These are phyloP conservation scores for Chytriomyces hyalinus DNA, from an alignment of 192 early-diverging fungal species.

Conservation along the genomic window DNA sequence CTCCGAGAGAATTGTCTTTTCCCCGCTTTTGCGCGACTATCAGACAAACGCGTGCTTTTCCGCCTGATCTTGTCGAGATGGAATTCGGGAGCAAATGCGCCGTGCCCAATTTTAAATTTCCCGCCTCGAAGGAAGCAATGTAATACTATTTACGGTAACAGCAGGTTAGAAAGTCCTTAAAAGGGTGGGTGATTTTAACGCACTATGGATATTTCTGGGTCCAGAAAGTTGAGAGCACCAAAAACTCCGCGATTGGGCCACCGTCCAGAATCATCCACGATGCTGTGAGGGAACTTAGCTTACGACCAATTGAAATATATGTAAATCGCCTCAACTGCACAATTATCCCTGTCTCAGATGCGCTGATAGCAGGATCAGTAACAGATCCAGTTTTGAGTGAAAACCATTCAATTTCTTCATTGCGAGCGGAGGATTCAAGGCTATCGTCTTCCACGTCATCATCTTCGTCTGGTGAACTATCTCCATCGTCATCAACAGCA, in stretches of 20 bases:
- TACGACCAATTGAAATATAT: not conserved
- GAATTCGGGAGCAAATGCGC: slow-evolving; percentile 24
- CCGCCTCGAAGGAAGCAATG: not conserved
- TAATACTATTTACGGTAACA: slow-evolving; percentile 13
- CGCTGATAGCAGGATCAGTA: slow-evolving; percentile 14
- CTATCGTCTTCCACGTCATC: not conserved
- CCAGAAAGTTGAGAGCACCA: slow-evolving; percentile 18
- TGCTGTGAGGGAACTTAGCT: not conserved
- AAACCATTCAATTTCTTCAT: slow-evolving; percentile 6
- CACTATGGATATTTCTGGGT: not conserved
- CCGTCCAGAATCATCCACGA: slow-evolving; percentile 34
- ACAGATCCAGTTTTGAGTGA: slow-evolving; percentile 23
- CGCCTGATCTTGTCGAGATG: not conserved
- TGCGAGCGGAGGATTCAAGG: not conserved
- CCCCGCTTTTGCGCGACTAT: slow-evolving; percentile 33
- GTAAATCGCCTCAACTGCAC: slow-evolving; percentile 21
- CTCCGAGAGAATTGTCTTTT: slow-evolving; percentile 10
- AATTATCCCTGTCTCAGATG: slow-evolving; percentile 27
- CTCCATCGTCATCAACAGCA: not conserved
- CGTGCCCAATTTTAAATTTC: slow-evolving; percentile 27
- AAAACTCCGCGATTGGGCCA: slow-evolving; percentile 37
- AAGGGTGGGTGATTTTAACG: not conserved
- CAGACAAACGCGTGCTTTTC: slow-evolving; percentile 9
- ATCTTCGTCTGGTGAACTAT: not conserved
- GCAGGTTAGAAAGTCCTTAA: not conserved